Evolutionary conservation across 2,329 filamentous ascomycete species (phyloP), one percentile per base, ranked within the genome.

Genomic region (Penicillium olsonii): DNA sequence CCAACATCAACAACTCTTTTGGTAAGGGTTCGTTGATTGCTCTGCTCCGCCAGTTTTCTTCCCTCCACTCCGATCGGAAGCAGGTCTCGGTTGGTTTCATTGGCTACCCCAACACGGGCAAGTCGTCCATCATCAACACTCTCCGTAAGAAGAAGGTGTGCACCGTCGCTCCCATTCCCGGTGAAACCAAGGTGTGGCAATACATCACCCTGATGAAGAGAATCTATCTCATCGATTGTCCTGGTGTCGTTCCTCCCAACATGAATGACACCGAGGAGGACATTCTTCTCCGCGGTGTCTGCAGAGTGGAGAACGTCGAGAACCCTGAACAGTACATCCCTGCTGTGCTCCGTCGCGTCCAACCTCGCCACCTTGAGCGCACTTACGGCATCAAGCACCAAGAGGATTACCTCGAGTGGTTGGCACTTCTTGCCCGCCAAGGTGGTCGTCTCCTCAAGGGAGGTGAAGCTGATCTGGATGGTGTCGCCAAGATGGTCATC

Each of bases 171-270:
- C 94, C 92, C 5, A 96, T 97, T 54, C 92, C 94, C 6, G 94
- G 92, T 12, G 92, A 96, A 77, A 97, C 92, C 27, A 97, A 96
- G 74, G 88, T 96, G 24, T 97, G 94, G 92, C 92, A 96, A 69
- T 96, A 96, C 66, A 90, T 96, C 59, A 96, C 91, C 2, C 74
- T 97, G 52, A 96, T 95, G 88, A 95, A 92, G 75, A 81, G 90
- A 45, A 95, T 95, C 44, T 92, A 92, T 72, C 82, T 99, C 46
- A 97, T 99, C 62, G 94, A 99, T 65, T 97, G 92, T 65, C 94
- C 94, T 33, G 94, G 94, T 71, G 91, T 99, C 34, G 94, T 97
- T 0, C 94, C 94, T 4, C 92, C 94, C 0, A 94, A 88, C 57
- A 84, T 84, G 54, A 84, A 84, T 46, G 92, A 96, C 65, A 88